phyloP scores from a whole-genome alignment of 805 yeast species.

The Kuraishia floccosa region DNA sequence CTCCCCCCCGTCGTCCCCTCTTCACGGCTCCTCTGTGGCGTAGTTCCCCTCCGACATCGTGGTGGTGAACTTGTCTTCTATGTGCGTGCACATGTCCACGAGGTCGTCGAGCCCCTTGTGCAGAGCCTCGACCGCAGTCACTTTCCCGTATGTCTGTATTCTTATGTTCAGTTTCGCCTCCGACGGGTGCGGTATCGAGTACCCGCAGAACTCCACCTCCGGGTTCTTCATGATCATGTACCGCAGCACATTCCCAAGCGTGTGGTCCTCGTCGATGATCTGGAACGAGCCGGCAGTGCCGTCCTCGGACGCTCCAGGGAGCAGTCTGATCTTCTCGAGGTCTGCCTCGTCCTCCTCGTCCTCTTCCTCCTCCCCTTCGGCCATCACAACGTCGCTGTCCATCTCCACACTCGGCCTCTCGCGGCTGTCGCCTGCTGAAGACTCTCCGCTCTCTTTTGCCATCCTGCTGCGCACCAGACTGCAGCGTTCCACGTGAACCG shows the following conservation, averaged over 20 bases:
- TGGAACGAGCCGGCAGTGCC: slow-evolving; percentile 94
- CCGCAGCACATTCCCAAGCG: slow-evolving; percentile 88
- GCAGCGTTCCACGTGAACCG: not conserved
- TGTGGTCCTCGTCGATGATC: slow-evolving; percentile 89
- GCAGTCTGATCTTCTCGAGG: slow-evolving; percentile 46
- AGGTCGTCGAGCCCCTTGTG: slow-evolving; percentile 86
- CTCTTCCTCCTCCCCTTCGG: slow-evolving; percentile 5
- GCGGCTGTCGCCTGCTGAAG: too few relatives aligned
- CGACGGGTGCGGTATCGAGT: slow-evolving; percentile 96
- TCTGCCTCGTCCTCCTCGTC: slow-evolving; percentile 37
- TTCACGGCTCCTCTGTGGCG: slow-evolving; percentile 34
- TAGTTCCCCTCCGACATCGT: slow-evolving; percentile 49
- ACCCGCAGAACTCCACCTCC: slow-evolving; percentile 96
- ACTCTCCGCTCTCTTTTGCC: slow-evolving; percentile 1
- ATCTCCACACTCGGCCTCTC: slow-evolving; percentile 1
- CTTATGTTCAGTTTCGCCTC: slow-evolving; percentile 83
- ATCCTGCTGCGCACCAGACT: not conserved
- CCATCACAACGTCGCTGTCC: slow-evolving; percentile 1
- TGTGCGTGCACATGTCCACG: slow-evolving; percentile 68
- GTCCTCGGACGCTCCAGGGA: slow-evolving; percentile 87
- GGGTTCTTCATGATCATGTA: slow-evolving; percentile 96
- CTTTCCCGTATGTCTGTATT: slow-evolving; percentile 80
- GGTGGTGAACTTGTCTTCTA: slow-evolving; percentile 70
- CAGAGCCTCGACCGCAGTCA: slow-evolving; percentile 86
- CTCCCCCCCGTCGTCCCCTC: too few relatives aligned